phyloP scores from a whole-genome alignment of 2,329 filamentous ascomycete species.

The Trichoderma afroharzianum region DNA sequence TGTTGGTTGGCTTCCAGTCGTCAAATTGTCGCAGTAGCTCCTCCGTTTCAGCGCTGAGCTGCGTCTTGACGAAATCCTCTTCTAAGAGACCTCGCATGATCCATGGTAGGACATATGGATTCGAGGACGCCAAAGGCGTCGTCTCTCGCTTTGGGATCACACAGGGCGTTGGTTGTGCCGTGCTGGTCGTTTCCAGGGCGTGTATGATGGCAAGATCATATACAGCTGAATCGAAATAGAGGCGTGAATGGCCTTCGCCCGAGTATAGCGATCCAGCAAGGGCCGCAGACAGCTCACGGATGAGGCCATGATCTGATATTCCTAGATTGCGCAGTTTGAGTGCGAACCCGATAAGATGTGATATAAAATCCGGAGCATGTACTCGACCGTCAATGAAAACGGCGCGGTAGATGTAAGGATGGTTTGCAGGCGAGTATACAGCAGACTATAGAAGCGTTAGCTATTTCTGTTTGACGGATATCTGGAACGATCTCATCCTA shows the following conservation, averaged over 20 bases:
- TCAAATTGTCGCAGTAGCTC: conserved; percentile 85
- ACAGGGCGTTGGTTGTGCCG: conserved; percentile 31
- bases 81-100: conserved; percentile 91
- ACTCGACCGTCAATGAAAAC: conserved; percentile 92
- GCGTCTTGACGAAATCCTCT: conserved; percentile 82
- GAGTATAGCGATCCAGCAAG: conserved; percentile 87
- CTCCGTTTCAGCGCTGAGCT: conserved; percentile 71
- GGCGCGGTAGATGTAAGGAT: conserved; percentile 93
- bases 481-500: conserved; percentile 33
- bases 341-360: conserved; percentile 86
- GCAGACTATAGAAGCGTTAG: conserved; percentile 59
- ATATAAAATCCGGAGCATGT: conserved; percentile 90
- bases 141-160: conserved; percentile 23
- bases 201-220: conserved; percentile 76
- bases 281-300: conserved; percentile 83
- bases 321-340: conserved; percentile 93
- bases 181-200: conserved; percentile 65
- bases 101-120: conserved; percentile 91
- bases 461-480: background rate
- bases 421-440: conserved; percentile 76
- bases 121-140: conserved; percentile 50
- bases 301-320: conserved; percentile 85
- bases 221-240: conserved; percentile 85
- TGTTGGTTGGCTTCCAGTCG: conserved; percentile 85
- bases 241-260: conserved; percentile 86